A percentile compares a stretch with the other conserved stretches of the same genome.
Conservation (phyloP, 1,139 yeast species). For the Candida mesenterica region DNA sequence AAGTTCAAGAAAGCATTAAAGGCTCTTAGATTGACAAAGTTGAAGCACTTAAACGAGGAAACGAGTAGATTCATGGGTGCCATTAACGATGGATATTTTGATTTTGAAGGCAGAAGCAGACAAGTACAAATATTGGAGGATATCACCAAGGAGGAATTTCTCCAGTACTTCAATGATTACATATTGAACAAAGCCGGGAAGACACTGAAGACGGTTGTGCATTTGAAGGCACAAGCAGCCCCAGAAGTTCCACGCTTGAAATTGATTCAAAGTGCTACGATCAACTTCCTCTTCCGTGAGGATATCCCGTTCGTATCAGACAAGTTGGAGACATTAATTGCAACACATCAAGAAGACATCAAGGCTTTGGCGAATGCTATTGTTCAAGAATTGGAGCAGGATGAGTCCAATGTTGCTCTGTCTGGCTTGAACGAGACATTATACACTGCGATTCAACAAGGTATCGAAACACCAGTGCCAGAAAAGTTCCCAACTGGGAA, state of each 20-base stretch:
- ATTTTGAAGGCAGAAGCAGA: conserved; percentile 57
- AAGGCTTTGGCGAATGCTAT: conserved; percentile 16
- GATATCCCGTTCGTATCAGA: conserved; percentile 28
- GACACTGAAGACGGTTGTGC: conserved; percentile 57
- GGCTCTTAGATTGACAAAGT: conserved; percentile 63
- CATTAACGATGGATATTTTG: conserved; percentile 73
- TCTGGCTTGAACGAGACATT: conserved; percentile 10
- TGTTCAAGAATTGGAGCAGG: conserved; percentile 9
- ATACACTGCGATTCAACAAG: conserved; percentile 12
- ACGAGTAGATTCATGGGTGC: conserved; percentile 61
- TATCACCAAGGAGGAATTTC: conserved; percentile 57
- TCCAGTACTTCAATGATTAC: conserved; percentile 50
- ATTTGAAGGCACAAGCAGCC: conserved; percentile 60
- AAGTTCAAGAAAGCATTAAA: conserved; percentile 70
- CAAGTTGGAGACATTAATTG: conserved; percentile 25
- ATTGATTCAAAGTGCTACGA: conserved; percentile 26
- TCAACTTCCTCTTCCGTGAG: conserved; percentile 25
- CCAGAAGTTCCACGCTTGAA: conserved; percentile 26
- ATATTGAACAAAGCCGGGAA: conserved; percentile 30
- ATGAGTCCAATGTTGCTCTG: conserved; percentile 5
- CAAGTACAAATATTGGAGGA: conserved; percentile 57
- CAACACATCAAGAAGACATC: conserved; percentile 18
- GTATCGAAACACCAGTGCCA: conserved; percentile 25
- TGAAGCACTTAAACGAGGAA: conserved; percentile 79
- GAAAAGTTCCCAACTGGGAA: conserved; percentile 28